Conservation (phyloP, 176 grass and related monocot species). For the Triticum turgidum region DNA sequence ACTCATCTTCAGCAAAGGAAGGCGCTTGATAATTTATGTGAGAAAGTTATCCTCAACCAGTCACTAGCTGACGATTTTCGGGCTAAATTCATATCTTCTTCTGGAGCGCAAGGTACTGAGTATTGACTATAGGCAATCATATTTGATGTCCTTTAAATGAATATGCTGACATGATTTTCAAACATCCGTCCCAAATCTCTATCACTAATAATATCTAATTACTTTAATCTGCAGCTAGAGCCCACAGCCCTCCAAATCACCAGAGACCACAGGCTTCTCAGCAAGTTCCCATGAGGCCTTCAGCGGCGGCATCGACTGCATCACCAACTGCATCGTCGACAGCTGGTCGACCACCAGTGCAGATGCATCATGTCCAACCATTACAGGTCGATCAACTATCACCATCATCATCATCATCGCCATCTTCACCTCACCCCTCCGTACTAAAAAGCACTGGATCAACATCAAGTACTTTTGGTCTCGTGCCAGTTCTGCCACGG, state of each 20-base stretch:
- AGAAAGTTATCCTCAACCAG: slow-evolving; percentile 66
- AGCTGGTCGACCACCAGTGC: slow-evolving; percentile 14
- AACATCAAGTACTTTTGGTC: slow-evolving; percentile 24
- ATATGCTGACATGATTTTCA: slow-evolving; percentile 21
- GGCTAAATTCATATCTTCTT: slow-evolving; percentile 67
- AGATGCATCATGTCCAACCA: slow-evolving; percentile 22
- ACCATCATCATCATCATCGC: not conserved
- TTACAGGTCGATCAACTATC: slow-evolving; percentile 15
- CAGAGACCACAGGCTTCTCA: slow-evolving; percentile 41
- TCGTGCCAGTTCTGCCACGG: not conserved
- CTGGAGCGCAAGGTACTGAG: slow-evolving; percentile 38
- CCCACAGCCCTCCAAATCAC: slow-evolving; percentile 25
- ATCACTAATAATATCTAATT: slow-evolving; percentile 12
- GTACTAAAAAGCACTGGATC: not conserved
- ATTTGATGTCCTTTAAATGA: slow-evolving; percentile 16
- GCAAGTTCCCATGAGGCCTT: slow-evolving; percentile 35
- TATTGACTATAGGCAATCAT: not conserved
- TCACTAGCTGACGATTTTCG: slow-evolving; percentile 79
- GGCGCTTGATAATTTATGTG: slow-evolving; percentile 46
- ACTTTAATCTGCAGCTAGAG: slow-evolving; percentile 41
- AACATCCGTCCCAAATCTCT: not conserved
- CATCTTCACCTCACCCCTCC: not conserved
- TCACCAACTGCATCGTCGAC: not conserved
- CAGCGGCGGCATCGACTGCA: not conserved
- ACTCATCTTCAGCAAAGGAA: slow-evolving; percentile 53